These are phyloP conservation scores for Penicillium sp. DNA, from an alignment of 2,329 filamentous ascomycete genomes.

Conservation along the genomic window DNA sequence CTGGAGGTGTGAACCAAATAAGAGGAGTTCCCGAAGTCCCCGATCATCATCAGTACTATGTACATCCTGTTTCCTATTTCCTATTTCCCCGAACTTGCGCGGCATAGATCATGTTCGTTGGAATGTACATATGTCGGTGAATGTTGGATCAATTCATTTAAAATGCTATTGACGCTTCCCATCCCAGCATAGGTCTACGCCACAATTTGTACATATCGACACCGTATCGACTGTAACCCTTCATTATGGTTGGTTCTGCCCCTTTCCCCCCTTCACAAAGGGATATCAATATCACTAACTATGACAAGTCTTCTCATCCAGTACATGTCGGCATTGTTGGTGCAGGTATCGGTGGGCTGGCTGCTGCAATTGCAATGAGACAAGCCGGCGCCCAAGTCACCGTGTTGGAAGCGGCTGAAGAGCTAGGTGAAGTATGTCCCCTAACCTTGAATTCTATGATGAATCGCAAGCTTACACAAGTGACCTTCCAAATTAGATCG, in stretches of 20 bases:
- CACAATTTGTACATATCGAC: background rate
- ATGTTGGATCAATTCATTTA: background rate
- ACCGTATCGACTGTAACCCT: background rate
- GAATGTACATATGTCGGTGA: background rate
- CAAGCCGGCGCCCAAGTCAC: conserved; percentile 42
- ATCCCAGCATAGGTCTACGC: background rate
- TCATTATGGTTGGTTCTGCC: background rate
- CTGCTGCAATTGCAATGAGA: conserved; percentile 45
- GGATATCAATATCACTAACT: background rate
- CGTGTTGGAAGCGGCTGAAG: conserved; percentile 42
- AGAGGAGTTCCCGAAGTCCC: background rate
- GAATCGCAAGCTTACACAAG: background rate
- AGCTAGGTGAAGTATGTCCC: conserved; percentile 41
- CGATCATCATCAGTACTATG: background rate
- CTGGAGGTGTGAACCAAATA: background rate
- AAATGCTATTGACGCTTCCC: background rate
- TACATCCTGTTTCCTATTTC: background rate
- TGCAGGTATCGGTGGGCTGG: conserved; percentile 45
- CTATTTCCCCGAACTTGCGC: background rate
- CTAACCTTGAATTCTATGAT: background rate
- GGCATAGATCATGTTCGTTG: background rate
- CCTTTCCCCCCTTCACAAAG: background rate
- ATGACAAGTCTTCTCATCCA: background rate
- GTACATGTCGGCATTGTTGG: conserved; percentile 33
- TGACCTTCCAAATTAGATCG: conserved; percentile 24